Percentiles rank a stretch among this genome's conserved stretches.
phyloP scores from a whole-genome alignment of 2,329 filamentous ascomycete genomes.

The Zymoseptoria crescenta region DNA sequence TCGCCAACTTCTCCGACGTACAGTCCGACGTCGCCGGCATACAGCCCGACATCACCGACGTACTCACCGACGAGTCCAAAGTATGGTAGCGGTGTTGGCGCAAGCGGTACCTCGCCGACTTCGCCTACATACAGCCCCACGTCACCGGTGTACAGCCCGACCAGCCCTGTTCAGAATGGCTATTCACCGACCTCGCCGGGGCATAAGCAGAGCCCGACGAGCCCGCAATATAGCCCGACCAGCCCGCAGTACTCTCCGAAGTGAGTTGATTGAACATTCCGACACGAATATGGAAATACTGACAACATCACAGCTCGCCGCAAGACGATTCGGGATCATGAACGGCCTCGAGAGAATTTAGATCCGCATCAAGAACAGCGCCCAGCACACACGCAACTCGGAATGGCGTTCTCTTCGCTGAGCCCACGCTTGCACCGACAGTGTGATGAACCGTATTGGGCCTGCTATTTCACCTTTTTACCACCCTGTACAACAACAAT shows the following conservation, averaged over 20 bases:
- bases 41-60: slow-evolving; percentile 52
- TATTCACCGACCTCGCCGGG: slow-evolving; percentile 26
- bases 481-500: slow-evolving; percentile 15
- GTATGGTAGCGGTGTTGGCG: slow-evolving; percentile 31
- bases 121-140: slow-evolving; percentile 50
- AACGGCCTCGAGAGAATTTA: neutral
- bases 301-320: slow-evolving; percentile 21
- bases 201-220: slow-evolving; percentile 17
- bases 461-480: slow-evolving; percentile 1
- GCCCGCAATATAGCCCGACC: slow-evolving; percentile 37
- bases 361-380: slow-evolving; percentile 7
- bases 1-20: slow-evolving; percentile 43
- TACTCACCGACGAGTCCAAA: slow-evolving; percentile 41
- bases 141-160: slow-evolving; percentile 41
- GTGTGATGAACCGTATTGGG: slow-evolving; percentile 1
- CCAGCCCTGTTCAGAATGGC: slow-evolving; percentile 22
- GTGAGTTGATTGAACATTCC: slow-evolving; percentile 29
- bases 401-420: slow-evolving; percentile 28
- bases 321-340: slow-evolving; percentile 12
- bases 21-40: slow-evolving; percentile 51
- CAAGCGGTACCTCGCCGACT: slow-evolving; percentile 30
- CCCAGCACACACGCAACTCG: neutral
- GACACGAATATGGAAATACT: neutral
- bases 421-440: slow-evolving; percentile 22
- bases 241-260: slow-evolving; percentile 44